Base-by-base conservation (phyloP, 2,329 filamentous ascomycete species). In the Dothistroma septosporum region DNA sequence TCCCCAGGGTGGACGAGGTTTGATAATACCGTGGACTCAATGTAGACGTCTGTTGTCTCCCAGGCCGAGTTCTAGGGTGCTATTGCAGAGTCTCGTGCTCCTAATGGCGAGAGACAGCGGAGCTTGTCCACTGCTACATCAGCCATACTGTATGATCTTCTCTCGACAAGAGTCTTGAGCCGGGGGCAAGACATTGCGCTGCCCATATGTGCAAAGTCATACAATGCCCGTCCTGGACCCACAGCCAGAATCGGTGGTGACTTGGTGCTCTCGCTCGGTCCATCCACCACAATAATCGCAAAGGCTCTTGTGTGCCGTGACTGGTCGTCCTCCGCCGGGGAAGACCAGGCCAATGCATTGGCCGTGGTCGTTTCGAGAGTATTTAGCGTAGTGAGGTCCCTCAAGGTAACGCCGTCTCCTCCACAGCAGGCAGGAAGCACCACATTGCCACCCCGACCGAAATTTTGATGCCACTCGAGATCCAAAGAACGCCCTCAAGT, bases 401-500 rank as follows among this genome's bases (percentile, higher is more conserved):
- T 50, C 47, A 50, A 50, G 47, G 47, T 21, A 50, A n/a, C 9
- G 47, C 11, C 10, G 22, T 28, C 11, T n/a, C 24, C 1, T n/a
- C 28, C 14, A 41, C 41, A 24, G 57, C 52, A 16, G 57, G 57
- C 50, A 59, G 10, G 24, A 54, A 55, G 9, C 37, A 33, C 57
- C 57, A 63, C 59, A 64, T 60, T 1, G 33, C 49, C 31, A 62
- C 31, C 10, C 54, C 59, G 11, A 50, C 46, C 35, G 58, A n/a
- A 9, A 78, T 62, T 70, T 83, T 83, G 57, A 82, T 69, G 6
- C 71, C 79, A 12, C 74, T 78, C 8, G 76, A 75, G 8, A 80
- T 68, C 79, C 79, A 83, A 16, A 82, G 69, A 4, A 77, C 76
- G 10, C 75, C 74, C 48, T 73, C 67, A 66, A 81, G 74, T 4